A percentile compares a stretch with the other conserved stretches of the same genome.
These are phyloP conservation scores for Cercospora nicotianae DNA, from an alignment of 2,329 filamentous ascomycete species.

Conservation along the genomic window DNA sequence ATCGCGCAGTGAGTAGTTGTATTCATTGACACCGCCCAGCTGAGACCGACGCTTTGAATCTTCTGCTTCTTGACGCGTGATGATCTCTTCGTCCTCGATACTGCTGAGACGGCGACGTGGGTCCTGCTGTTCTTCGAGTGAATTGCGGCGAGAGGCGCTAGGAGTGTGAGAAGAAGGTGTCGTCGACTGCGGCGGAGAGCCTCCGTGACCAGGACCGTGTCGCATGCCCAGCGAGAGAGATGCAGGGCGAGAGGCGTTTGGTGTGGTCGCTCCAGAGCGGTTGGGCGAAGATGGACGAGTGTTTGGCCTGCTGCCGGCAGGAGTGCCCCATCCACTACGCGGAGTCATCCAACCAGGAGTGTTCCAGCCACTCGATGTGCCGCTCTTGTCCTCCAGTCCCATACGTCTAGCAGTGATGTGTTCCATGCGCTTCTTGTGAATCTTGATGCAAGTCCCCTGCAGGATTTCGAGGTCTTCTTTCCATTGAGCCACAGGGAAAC, in stretches of 20 bases:
- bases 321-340: constrained; percentile 44
- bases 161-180: constrained; percentile 14
- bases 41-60: constrained; percentile 36
- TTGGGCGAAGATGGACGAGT: constrained; percentile 38
- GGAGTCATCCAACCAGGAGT: constrained; percentile 43
- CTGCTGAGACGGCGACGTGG: constrained; percentile 25
- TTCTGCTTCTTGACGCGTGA: constrained; percentile 35
- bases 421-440: constrained; percentile 53
- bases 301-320: constrained; percentile 32
- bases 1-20: constrained; percentile 36
- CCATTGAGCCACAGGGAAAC: constrained; percentile 68
- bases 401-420: constrained; percentile 38
- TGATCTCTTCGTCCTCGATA: constrained; percentile 38
- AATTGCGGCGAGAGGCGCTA: constrained; percentile 31
- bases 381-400: constrained; percentile 35
- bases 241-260: constrained; percentile 22
- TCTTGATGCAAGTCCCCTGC: constrained; percentile 60
- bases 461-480: constrained; percentile 64
- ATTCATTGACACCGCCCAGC: constrained; percentile 30
- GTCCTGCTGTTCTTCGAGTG: constrained; percentile 29
- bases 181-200: constrained; percentile 20
- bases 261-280: constrained; percentile 32
- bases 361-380: constrained; percentile 38
- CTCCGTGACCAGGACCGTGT: constrained; percentile 35
- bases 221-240: constrained; percentile 36